phyloP scores from a whole-genome alignment of 1,284 basidiomycete genomes.

The Kalmanozyma brasiliensis region DNA sequence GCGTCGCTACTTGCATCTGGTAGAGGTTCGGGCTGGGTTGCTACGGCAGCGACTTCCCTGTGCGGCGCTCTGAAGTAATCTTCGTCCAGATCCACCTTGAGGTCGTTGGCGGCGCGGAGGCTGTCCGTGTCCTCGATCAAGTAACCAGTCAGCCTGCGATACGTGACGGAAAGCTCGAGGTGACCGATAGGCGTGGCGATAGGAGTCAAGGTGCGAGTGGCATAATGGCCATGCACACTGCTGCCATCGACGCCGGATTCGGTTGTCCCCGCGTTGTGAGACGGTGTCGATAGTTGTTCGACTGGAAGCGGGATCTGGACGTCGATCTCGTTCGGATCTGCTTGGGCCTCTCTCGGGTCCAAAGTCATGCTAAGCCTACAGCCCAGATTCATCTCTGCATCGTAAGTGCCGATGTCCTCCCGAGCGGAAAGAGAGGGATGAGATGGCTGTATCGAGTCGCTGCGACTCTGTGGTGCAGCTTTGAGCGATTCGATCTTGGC shows the following conservation, averaged over 20 bases:
- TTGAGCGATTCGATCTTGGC: constrained; percentile 39
- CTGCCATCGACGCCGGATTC: neutral
- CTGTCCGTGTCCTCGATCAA: constrained; percentile 43
- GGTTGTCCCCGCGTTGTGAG: neutral
- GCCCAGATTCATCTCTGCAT: constrained; percentile 48
- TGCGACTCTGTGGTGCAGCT: constrained; percentile 3
- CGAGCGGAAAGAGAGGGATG: constrained; percentile 26
- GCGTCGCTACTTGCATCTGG: neutral
- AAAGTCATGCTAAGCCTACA: constrained; percentile 47
- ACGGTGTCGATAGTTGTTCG: neutral
- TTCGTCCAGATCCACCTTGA: constrained; percentile 53
- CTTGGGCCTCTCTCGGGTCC: neutral
- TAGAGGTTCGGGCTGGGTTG: constrained; percentile 6
- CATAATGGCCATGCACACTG: constrained; percentile 19
- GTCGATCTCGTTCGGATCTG: constrained; percentile 10
- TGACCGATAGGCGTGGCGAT: constrained; percentile 40
- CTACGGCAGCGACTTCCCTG: too few relatives aligned
- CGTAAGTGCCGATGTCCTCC: constrained; percentile 19
- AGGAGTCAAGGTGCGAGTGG: constrained; percentile 11
- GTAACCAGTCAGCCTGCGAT: constrained; percentile 42
- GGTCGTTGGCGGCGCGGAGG: constrained; percentile 15
- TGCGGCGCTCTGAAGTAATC: constrained; percentile 48
- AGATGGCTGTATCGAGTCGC: neutral
- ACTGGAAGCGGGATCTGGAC: constrained; percentile 9
- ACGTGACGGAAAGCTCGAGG: constrained; percentile 45